phyloP scores from a whole-genome alignment of 768 basidiomycete genomes.

The Paxillus involutus region DNA sequence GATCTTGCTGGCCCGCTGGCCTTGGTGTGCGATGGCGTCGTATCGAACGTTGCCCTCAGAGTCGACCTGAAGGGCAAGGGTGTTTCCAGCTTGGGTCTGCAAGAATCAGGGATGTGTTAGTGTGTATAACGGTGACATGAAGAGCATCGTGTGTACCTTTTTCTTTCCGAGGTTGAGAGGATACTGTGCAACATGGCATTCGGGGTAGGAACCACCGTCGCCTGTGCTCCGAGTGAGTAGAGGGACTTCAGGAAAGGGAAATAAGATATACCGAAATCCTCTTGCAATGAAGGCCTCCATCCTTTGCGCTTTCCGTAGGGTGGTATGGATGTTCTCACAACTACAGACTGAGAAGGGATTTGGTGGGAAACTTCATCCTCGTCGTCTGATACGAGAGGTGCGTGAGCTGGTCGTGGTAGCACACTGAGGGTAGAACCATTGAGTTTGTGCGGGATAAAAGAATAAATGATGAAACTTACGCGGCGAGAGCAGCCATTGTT shows the following conservation, averaged over 20 bases:
- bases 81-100: slow-evolving; percentile 89
- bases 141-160: slow-evolving; percentile 57
- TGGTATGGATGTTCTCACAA: slow-evolving; percentile 59
- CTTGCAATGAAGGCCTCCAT: slow-evolving; percentile 82
- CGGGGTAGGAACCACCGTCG: slow-evolving; percentile 87
- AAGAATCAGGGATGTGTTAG: not conserved
- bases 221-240: slow-evolving; percentile 37
- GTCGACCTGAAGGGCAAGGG: slow-evolving; percentile 95
- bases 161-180: slow-evolving; percentile 94
- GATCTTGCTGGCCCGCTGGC: slow-evolving; percentile 81
- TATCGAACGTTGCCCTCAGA: slow-evolving; percentile 95
- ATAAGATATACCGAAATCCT: slow-evolving; percentile 73
- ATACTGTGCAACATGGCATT: slow-evolving; percentile 97
- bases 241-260: not conserved
- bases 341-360: slow-evolving; percentile 37
- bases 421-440: slow-evolving; percentile 40
- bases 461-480: slow-evolving; percentile 47
- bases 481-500: slow-evolving; percentile 68
- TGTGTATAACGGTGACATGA: not conserved
- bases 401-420: slow-evolving; percentile 66
- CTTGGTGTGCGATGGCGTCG: slow-evolving; percentile 95
- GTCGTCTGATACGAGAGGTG: slow-evolving; percentile 54
- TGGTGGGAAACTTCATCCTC: slow-evolving; percentile 49
- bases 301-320: slow-evolving; percentile 82
- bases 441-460: slow-evolving; percentile 3